Conservation (phyloP, 2,329 filamentous ascomycete genomes). For the Penicillium glabrum region DNA sequence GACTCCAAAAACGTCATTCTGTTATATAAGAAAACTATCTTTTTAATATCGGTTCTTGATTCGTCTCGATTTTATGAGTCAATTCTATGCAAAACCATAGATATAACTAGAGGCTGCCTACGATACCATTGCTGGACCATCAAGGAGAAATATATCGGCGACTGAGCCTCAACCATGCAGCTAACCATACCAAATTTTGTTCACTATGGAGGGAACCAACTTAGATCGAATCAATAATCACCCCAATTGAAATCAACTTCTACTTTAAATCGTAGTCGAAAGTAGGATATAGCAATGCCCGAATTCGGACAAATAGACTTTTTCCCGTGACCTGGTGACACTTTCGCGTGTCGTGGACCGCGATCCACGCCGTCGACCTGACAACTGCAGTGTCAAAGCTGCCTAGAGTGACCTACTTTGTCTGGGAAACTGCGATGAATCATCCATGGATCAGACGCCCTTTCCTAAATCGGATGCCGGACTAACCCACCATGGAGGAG, state of each 20-base stretch:
- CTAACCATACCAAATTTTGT: too few relatives aligned
- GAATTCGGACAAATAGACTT: constrained; percentile 21
- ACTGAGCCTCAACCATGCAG: too few relatives aligned
- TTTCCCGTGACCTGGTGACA: constrained; percentile 36
- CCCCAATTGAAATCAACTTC: not conserved
- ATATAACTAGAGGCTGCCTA: not conserved
- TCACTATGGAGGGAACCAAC: too few relatives aligned
- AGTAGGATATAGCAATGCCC: not conserved
- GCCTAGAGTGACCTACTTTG: not conserved
- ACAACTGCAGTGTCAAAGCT: not conserved
- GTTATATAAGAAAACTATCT: not conserved
- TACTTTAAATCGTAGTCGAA: not conserved
- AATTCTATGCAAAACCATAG: not conserved
- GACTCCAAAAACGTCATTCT: not conserved
- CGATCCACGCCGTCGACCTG: constrained; percentile 9
- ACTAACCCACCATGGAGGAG: constrained; percentile 22
- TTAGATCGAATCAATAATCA: not conserved
- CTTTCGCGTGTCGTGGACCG: constrained; percentile 28
- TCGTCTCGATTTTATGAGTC: not conserved
- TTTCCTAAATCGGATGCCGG: constrained; percentile 11
- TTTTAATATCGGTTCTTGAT: too few relatives aligned
- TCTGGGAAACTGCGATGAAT: constrained; percentile 11
- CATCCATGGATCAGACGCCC: constrained; percentile 15
- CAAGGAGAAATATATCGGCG: too few relatives aligned
- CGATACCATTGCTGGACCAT: too few relatives aligned